Conservation (phyloP, 257 asterid species). For the Solanum ossicruentum region DNA sequence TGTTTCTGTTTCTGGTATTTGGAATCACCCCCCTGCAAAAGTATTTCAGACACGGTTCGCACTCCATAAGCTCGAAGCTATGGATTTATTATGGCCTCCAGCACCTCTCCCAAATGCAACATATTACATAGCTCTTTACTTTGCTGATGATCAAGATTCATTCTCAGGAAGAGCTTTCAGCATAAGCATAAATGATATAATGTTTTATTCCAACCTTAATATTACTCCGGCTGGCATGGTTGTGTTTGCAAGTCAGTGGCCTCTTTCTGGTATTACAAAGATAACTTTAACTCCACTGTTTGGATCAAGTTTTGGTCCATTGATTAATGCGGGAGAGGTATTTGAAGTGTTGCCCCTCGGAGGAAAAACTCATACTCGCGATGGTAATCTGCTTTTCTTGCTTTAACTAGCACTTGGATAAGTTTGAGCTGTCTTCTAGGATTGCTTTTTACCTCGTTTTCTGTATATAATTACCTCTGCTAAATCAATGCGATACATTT, state of each 20-base stretch:
- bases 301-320: conserved; percentile 69
- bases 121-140: conserved; percentile 71
- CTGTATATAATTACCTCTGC: not conserved
- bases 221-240: conserved; percentile 51
- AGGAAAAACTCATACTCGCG: conserved; percentile 73
- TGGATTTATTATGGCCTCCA: conserved; percentile 70
- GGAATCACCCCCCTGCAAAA: conserved; percentile 77
- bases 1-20: conserved; percentile 63
- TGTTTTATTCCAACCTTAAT: conserved; percentile 48
- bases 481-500: not conserved
- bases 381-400: conserved; percentile 31
- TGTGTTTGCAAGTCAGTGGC: conserved; percentile 72
- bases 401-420: not conserved
- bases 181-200: conserved; percentile 46
- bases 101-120: conserved; percentile 25
- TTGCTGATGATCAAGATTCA: conserved; percentile 47
- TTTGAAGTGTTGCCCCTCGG: conserved; percentile 50
- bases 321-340: conserved; percentile 86
- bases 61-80: conserved; percentile 24
- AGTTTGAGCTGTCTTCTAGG: not conserved
- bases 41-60: conserved; percentile 50
- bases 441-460: not conserved
- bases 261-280: conserved; percentile 61
- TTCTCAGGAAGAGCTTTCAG: conserved; percentile 40
- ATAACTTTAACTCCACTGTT: conserved; percentile 46